These are phyloP conservation scores for Sanghuangporus sanghuang DNA, from an alignment of 1,284 basidiomycete species.

Conservation along the genomic window DNA sequence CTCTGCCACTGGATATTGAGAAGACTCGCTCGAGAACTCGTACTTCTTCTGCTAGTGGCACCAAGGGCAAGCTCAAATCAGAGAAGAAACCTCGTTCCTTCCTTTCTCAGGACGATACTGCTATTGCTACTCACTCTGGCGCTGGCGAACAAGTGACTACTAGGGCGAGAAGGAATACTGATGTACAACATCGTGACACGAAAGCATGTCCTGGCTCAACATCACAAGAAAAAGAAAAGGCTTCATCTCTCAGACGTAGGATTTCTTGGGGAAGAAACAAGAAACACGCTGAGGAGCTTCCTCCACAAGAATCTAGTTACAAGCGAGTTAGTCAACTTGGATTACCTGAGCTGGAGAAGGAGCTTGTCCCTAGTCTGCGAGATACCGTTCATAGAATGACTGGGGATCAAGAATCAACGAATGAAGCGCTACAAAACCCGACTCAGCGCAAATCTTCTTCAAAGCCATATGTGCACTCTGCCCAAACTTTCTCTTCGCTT, in stretches of 20 bases:
- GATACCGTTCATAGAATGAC: slow-evolving; percentile 74
- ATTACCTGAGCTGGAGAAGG: slow-evolving; percentile 52
- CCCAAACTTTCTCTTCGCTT: not conserved
- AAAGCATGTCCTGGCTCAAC: not conserved
- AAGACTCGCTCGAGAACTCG: slow-evolving; percentile 3
- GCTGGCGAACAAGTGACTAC: not conserved
- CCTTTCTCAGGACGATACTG: not conserved
- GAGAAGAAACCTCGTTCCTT: slow-evolving; percentile 1
- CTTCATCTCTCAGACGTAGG: slow-evolving; percentile 1
- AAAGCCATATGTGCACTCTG: not conserved
- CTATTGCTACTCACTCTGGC: not conserved
- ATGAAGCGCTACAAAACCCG: not conserved
- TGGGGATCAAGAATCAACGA: not conserved
- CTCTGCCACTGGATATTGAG: not conserved
- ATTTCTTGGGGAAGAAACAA: slow-evolving; percentile 14
- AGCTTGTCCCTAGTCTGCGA: slow-evolving; percentile 59
- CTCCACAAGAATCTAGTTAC: not conserved
- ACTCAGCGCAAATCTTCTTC: slow-evolving; percentile 17
- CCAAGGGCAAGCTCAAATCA: not conserved
- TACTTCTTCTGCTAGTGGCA: slow-evolving; percentile 5
- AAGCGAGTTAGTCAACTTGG: slow-evolving; percentile 35
- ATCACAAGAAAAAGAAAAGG: not conserved
- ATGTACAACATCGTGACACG: not conserved
- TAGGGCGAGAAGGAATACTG: not conserved
- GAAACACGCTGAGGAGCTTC: not conserved